A percentile compares a stretch with the other conserved stretches of the same genome.
phyloP scores from a whole-genome alignment of 148 eudicot genomes.

The Chenopodium album region DNA sequence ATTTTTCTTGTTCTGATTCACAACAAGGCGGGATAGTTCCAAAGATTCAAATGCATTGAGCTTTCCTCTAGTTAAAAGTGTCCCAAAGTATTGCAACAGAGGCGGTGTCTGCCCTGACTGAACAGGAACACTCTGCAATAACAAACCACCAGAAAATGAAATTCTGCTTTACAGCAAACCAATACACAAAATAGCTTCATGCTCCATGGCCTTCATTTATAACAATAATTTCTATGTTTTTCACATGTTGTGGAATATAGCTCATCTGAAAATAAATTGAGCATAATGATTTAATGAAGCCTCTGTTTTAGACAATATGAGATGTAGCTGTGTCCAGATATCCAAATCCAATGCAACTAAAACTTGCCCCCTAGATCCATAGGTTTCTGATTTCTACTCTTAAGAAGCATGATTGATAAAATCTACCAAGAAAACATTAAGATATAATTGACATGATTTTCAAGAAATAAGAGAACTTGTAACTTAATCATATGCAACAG shows the following conservation, averaged over 20 bases:
- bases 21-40: slow-evolving; percentile 93
- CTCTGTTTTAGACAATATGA: not conserved
- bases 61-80: slow-evolving; percentile 86
- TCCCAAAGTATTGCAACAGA: slow-evolving; percentile 89
- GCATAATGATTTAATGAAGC: not conserved
- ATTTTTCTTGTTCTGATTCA: slow-evolving; percentile 96
- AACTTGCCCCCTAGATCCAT: not conserved
- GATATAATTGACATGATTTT: not conserved
- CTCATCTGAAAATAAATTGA: not conserved
- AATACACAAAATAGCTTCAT: not conserved
- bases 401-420: not conserved
- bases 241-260: not conserved
- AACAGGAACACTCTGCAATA: slow-evolving; percentile 96
- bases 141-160: slow-evolving; percentile 14
- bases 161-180: not conserved
- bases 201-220: not conserved
- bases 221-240: not conserved
- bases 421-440: not conserved
- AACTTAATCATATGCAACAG: not conserved
- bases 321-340: not conserved
- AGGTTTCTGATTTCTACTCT: not conserved
- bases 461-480: not conserved
- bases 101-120: slow-evolving; percentile 99
- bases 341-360: not conserved
- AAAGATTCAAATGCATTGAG: slow-evolving; percentile 93